Evolutionary conservation across 148 eudicot genomes (phyloP), one percentile per base, ranked within the genome.

Genomic region (Euryodendron excelsum): DNA sequence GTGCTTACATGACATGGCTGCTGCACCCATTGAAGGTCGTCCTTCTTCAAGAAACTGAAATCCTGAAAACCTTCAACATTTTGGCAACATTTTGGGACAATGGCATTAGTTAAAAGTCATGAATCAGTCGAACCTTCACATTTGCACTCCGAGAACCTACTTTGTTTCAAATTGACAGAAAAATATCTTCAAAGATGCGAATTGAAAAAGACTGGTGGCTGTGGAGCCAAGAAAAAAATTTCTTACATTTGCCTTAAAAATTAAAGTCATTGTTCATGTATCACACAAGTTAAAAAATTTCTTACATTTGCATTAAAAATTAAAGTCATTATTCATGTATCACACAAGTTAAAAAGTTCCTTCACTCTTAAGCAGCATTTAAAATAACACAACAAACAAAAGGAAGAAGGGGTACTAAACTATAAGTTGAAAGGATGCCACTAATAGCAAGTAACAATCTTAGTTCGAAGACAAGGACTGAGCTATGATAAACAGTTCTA

Each of bases 11-110:
- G 91, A 83, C 45, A 31, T 70, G 27, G 80, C 45, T 82, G 90
- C 60, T 73, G 88, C 86, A 74, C 72, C 74, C 80, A 77, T 62
- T 39, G 80, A 62, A 76, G 85, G 79, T 47, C 85, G 81, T 84
- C 83, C 98, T 77, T 79, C 94, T 69, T 87, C 83, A 86, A 92
- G 77, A 64, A 86, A 85, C 89, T 96, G 98, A 86, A 96, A 96
- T 77, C 90, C 94, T 69, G 87, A 82, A 88, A 86, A 96, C 99
- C 99, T 96, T 89, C 82, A 90, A 79, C n/a, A n/a, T n/a, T n/a
- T n/a, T n/a, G n/a, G n/a, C n/a, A n/a, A n/a, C n/a, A 70, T 82
- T 80, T 83, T 79, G 62, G 64, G 74, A 84, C 75, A 82, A 84
- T 61, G 21, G 64, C 33, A 69, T 14, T 58, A 63, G 72, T 36